Percentiles rank a stretch among this genome's conserved stretches.
These are phyloP conservation scores for Geranium incanum DNA, from an alignment of 441 rosid species.

Conservation along the genomic window DNA sequence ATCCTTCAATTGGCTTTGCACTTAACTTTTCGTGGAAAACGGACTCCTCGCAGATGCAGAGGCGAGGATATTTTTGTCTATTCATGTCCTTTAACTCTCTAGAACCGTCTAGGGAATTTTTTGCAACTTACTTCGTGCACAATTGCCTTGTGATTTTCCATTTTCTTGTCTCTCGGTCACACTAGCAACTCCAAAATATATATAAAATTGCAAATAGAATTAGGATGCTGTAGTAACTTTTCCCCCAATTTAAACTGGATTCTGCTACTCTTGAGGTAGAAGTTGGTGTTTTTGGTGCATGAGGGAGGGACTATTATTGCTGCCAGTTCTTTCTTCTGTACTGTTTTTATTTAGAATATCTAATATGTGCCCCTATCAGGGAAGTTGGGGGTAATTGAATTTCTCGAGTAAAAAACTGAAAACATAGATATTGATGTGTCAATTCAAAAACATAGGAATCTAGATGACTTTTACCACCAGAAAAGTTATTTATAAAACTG, in stretches of 20 bases:
- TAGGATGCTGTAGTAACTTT: not conserved
- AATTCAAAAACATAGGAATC: not conserved
- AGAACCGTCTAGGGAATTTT: not conserved
- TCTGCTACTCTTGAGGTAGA: not conserved
- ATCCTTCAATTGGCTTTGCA: not conserved
- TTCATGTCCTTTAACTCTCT: not conserved
- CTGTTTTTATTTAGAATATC: too few relatives aligned
- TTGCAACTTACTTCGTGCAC: not conserved
- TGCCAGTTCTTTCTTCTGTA: not conserved
- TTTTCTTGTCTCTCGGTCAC: not conserved
- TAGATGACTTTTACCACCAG: too few relatives aligned
- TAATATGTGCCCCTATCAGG: too few relatives aligned
- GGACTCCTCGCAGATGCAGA: not conserved
- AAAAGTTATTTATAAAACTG: too few relatives aligned
- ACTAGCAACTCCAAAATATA: not conserved
- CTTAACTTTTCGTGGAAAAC: not conserved
- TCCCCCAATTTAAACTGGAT: not conserved
- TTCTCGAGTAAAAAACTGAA: not conserved
- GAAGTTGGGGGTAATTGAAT: not conserved
- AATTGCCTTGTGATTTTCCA: not conserved
- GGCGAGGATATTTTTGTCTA: not conserved
- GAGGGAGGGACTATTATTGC: not conserved
- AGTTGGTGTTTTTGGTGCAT: not conserved
- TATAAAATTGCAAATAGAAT: not conserved
- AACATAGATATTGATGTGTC: not conserved